Base-by-base conservation (phyloP, 169 alveolate species). In the Babesia divergens region DNA sequence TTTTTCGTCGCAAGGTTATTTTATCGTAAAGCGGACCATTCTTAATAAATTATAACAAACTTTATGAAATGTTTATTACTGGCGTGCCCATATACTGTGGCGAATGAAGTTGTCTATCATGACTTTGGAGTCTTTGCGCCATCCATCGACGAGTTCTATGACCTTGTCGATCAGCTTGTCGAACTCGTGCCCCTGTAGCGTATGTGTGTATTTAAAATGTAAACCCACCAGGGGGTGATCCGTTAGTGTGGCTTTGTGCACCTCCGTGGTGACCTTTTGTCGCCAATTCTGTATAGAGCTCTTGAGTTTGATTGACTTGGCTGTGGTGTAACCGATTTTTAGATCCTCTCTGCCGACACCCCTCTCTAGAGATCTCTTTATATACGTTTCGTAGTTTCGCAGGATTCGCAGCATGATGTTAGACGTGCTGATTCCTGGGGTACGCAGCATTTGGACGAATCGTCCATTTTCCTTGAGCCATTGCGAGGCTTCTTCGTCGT, bases 371-470 rank as follows among this genome's bases (percentile, higher is more conserved):
- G 97, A 93, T 69, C 99, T 79, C 67, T 90, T 92, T 6, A 96
- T 90, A 80, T 97, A 97, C 60, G 91, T 91, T 60, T 96, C 99
- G 81, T 96, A 97, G 65, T 97, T 96, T 58, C 90, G 93, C 26
- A 97, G 89, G 29, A 97, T 95, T 38, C 99, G 83, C 42, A 94
- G 84, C 64, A 97, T 93, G 52, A 97, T 50, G 60, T 94, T 98
- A 24, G 98, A 93, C 20, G 99, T 97, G 22, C 98, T 94, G 28
- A 96, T 96, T 0, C 98, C 98, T 32, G 91, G 95, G 14, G 98
- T 96, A 65, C 98, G 80, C 53, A 91, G 91, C 6, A 96, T 92
- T 8, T 96, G 91, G 58, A 82, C 85, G 68, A 95, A 91, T 46
- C 91, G 90, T n/a, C 96, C 95, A 18, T 89, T 92, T 53, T 76